phyloP scores from a whole-genome alignment of 1,284 basidiomycete species.

The Pisolithus thermaeus region DNA sequence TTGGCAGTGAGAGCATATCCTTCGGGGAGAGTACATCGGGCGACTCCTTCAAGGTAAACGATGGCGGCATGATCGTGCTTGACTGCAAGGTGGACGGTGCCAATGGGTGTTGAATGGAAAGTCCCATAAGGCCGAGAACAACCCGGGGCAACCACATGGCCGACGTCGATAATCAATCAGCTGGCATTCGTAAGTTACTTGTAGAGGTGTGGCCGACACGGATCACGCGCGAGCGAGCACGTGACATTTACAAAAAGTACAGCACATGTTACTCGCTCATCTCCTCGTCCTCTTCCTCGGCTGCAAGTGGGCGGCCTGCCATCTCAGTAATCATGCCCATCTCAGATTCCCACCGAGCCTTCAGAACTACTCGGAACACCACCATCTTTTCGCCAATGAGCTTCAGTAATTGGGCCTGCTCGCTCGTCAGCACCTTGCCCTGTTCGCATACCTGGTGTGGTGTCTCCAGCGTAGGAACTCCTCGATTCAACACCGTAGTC shows the following conservation, averaged over 20 bases:
- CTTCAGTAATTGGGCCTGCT: constrained; percentile 88
- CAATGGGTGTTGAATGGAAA: constrained; percentile 48
- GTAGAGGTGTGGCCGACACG: no score
- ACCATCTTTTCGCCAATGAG: constrained; percentile 85
- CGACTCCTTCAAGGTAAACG: constrained; percentile 52
- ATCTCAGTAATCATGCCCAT: constrained; percentile 64
- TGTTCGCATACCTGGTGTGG: constrained; percentile 84
- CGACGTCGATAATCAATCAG: constrained; percentile 8
- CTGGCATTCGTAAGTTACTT: no score
- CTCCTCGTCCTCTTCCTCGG: constrained; percentile 34
- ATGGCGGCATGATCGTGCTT: constrained; percentile 13
- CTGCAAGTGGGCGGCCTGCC: constrained; percentile 38
- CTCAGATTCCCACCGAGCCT: constrained; percentile 71
- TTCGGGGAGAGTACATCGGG: constrained; percentile 60
- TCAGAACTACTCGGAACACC: constrained; percentile 67
- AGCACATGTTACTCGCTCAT: constrained; percentile 27
- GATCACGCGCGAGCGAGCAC: no score
- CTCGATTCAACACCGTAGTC: constrained; percentile 78
- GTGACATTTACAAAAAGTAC: no score
- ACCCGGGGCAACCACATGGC: constrained; percentile 31
- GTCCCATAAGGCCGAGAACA: constrained; percentile 38
- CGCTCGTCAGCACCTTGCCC: constrained; percentile 74
- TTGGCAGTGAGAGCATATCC: constrained; percentile 66
- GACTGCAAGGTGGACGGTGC: constrained; percentile 20
- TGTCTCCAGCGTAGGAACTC: constrained; percentile 80